Evolutionary conservation across 2,329 filamentous ascomycete genomes (phyloP).

Genomic region (Colletotrichum gigasporum): DNA sequence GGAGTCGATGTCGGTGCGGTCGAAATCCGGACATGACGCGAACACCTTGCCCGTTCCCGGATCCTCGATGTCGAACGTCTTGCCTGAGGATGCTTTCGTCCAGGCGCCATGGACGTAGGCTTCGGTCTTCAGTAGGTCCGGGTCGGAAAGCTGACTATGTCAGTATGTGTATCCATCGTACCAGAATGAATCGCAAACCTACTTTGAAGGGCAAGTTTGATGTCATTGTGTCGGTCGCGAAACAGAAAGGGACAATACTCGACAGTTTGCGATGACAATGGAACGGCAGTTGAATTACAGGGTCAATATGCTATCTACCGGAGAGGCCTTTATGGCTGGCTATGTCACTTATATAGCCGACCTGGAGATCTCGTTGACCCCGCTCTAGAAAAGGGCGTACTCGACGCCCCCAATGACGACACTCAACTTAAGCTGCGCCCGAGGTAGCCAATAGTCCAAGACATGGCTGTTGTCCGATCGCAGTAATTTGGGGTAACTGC

Average conservation of each 20-base stretch:
- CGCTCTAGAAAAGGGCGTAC: neutral
- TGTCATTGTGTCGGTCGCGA: neutral
- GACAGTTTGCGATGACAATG: neutral
- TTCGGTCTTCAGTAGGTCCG: constrained; percentile 56
- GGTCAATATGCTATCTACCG: too few species aligned
- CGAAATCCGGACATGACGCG: constrained; percentile 59
- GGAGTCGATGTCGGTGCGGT: constrained; percentile 47
- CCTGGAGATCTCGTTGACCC: neutral
- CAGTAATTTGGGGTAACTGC: neutral
- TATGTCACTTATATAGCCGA: neutral
- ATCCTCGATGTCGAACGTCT: constrained; percentile 62
- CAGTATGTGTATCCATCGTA: neutral
- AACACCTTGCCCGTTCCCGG: constrained; percentile 60
- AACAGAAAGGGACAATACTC: neutral
- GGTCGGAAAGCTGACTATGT: constrained; percentile 50
- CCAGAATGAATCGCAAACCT: fast-evolving
- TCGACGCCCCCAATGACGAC: constrained; percentile 2
- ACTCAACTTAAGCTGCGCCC: neutral
- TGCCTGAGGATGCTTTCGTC: constrained; percentile 54
- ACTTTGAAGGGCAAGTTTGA: constrained; percentile 10
- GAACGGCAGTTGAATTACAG: too few species aligned
- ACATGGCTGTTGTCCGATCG: neutral
- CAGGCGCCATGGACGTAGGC: constrained; percentile 60
- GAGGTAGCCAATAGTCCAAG: neutral
- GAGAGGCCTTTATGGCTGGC: too few species aligned